Evolutionary conservation across 2,329 filamentous ascomycete species (phyloP).

Genomic region (Colletotrichum sp.): DNA sequence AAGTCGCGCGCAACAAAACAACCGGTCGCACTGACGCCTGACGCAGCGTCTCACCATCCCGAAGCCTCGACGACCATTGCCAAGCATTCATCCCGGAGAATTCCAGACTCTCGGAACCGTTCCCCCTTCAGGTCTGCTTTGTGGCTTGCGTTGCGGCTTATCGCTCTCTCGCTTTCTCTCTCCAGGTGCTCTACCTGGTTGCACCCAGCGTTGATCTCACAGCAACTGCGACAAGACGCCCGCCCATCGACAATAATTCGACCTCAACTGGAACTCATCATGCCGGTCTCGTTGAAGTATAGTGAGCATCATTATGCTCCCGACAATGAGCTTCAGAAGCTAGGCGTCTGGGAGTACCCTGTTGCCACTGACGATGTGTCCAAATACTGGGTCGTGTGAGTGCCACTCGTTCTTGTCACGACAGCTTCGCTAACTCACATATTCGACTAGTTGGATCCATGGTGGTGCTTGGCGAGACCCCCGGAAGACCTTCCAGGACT

Average conservation of each 20-base stretch:
- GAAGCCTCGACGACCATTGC: not conserved
- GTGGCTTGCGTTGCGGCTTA: not conserved
- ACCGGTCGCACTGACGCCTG: not conserved
- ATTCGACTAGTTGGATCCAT: conserved; percentile 54
- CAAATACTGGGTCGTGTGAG: conserved; percentile 43
- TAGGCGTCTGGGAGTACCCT: conserved; percentile 48
- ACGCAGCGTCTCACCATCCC: not conserved
- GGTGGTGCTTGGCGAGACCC: conserved; percentile 70
- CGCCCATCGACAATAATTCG: not conserved
- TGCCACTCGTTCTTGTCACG: not conserved
- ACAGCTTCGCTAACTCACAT: not conserved
- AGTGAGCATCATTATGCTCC: conserved; percentile 40
- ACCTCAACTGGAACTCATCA: not conserved
- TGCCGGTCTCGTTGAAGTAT: conserved; percentile 30
- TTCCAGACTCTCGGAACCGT: not conserved
- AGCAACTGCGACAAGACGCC: not conserved
- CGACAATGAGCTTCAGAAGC: conserved; percentile 45
- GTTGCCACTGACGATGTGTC: conserved; percentile 11
- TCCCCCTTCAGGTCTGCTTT: not conserved
- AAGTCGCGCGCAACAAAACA: not conserved
- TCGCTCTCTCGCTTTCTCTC: not conserved
- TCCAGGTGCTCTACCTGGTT: not conserved
- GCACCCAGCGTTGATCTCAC: not conserved
- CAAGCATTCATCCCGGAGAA: not conserved
- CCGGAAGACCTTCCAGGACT: conserved; percentile 48